phyloP scores from a whole-genome alignment of 805 yeast genomes.

The Nakazawaea populi region DNA sequence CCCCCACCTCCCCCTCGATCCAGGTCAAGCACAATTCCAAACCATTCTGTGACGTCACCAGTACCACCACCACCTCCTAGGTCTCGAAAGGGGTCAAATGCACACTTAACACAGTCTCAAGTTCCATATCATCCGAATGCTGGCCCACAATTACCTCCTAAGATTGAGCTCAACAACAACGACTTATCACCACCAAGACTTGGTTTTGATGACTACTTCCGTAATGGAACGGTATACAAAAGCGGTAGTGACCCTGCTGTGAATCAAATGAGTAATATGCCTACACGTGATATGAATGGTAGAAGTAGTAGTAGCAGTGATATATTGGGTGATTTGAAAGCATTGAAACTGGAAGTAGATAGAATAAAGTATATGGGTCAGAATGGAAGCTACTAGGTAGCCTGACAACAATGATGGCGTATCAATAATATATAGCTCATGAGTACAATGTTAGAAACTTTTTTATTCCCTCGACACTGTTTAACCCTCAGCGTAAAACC shows the following conservation, averaged over 20 bases:
- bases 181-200: conserved; percentile 13
- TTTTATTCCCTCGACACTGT: too few species aligned
- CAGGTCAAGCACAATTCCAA: conserved; percentile 19
- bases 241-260: background rate
- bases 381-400: background rate
- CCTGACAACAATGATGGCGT: too few species aligned
- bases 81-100: conserved; percentile 13
- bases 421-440: too few species aligned
- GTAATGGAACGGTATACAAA: conserved; percentile 7
- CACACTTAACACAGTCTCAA: conserved; percentile 5
- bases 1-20: conserved; percentile 13
- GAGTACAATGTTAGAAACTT: background rate
- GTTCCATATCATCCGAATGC: conserved; percentile 3
- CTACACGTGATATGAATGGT: background rate
- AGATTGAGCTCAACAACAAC: conserved; percentile 9
- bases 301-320: conserved; percentile 20
- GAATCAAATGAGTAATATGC: background rate
- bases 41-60: conserved; percentile 32
- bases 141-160: conserved; percentile 5
- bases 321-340: conserved; percentile 58
- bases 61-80: conserved; percentile 24
- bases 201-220: conserved; percentile 11
- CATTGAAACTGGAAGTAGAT: conserved; percentile 67
- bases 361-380: conserved; percentile 42
- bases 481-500: too few species aligned